Conservation (phyloP, 305 asterid genomes). For the Solanum aculeatissimum region DNA sequence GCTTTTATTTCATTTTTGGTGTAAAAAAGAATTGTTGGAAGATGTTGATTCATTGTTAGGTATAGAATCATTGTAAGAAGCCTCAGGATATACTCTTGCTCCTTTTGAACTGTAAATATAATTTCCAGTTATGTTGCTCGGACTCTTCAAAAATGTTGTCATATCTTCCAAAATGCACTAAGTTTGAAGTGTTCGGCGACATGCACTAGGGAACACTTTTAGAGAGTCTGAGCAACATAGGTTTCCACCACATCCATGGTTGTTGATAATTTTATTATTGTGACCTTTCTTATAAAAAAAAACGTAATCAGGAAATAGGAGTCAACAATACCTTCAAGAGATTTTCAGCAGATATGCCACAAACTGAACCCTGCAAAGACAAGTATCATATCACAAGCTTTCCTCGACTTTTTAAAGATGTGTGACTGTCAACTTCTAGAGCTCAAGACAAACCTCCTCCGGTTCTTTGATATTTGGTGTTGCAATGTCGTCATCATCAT, state of each 20-base stretch:
- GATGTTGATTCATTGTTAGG: not conserved
- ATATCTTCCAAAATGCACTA: not conserved
- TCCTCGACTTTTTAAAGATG: not conserved
- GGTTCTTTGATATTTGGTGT: slow-evolving; percentile 13
- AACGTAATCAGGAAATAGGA: not conserved
- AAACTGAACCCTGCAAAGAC: slow-evolving; percentile 12
- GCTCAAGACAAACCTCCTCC: slow-evolving; percentile 20
- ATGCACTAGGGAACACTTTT: not conserved
- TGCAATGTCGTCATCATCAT: slow-evolving; percentile 2
- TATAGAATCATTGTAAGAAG: not conserved
- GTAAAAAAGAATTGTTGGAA: not conserved
- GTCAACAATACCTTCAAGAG: slow-evolving; percentile 62
- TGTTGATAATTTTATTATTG: no score
- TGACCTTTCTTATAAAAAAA: no score
- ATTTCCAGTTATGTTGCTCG: not conserved
- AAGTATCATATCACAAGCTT: slow-evolving; percentile 16
- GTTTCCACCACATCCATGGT: no score
- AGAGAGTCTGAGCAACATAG: not conserved
- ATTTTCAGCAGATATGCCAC: slow-evolving; percentile 62
- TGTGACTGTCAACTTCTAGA: not conserved
- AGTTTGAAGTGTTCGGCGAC: not conserved
- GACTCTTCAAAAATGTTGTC: not conserved
- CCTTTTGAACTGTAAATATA: not conserved
- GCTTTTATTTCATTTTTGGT: not conserved
- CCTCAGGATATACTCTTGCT: not conserved